Conservation (phyloP, 257 asterid genomes). For the Nicotiana otophora region DNA sequence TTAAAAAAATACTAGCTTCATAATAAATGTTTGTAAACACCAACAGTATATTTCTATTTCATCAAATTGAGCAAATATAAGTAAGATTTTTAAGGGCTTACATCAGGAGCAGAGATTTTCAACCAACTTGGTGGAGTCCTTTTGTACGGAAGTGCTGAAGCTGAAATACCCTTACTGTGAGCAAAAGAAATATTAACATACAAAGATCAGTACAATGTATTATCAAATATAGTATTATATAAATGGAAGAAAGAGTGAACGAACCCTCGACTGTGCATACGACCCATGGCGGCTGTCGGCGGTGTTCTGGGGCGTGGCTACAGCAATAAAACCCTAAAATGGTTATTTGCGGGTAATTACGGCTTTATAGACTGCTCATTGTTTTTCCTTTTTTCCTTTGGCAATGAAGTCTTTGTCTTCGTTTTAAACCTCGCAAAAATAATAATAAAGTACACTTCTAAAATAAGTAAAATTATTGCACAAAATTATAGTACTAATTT, state of each 20-base stretch:
- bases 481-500: too few species aligned
- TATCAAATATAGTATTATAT: neutral
- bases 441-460: too few species aligned
- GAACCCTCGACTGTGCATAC: constrained; percentile 8
- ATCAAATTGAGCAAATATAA: neutral
- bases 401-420: too few species aligned
- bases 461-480: too few species aligned
- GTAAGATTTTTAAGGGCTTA: neutral
- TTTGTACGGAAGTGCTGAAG: constrained; percentile 9
- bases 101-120: constrained; percentile 1
- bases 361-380: neutral
- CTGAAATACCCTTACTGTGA: constrained; percentile 8
- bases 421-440: too few species aligned
- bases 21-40: neutral
- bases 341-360: neutral
- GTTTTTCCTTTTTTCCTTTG: neutral
- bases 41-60: neutral
- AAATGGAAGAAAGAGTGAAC: neutral
- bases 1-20: neutral
- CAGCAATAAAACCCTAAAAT: constrained; percentile 1
- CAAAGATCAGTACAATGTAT: neutral
- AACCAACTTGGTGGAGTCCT: constrained; percentile 9
- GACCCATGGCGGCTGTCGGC: constrained; percentile 8
- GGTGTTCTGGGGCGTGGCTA: neutral
- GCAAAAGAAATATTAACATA: neutral